phyloP scores from a whole-genome alignment of 768 basidiomycete species.

The Tubosaeta sp. region DNA sequence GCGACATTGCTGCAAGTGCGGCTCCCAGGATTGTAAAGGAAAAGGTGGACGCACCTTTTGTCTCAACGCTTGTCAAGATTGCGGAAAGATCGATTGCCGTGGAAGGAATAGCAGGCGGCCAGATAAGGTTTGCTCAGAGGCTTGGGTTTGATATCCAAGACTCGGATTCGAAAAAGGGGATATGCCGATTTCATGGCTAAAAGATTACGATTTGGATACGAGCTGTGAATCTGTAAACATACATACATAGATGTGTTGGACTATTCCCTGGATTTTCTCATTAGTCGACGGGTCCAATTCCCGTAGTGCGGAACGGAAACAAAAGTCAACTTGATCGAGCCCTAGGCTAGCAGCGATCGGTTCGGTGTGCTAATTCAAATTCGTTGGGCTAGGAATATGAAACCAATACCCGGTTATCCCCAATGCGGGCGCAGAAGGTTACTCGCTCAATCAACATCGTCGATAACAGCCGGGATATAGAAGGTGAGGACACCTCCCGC shows the following conservation, averaged over 20 bases:
- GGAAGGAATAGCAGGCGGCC: constrained; percentile 76
- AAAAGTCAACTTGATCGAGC: background rate
- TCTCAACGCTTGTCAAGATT: constrained; percentile 73
- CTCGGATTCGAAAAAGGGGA: background rate
- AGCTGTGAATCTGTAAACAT: constrained; percentile 11
- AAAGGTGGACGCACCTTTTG: constrained; percentile 77
- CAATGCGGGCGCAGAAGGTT: background rate
- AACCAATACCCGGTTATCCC: background rate
- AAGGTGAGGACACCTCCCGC: constrained; percentile 85
- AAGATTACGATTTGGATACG: background rate
- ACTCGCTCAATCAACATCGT: constrained; percentile 39
- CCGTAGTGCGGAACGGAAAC: background rate
- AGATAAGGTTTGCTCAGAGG: constrained; percentile 67
- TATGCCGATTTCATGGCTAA: background rate
- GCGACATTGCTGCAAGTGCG: constrained; percentile 82
- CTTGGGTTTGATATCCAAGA: constrained; percentile 39
- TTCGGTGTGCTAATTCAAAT: background rate
- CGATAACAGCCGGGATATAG: constrained; percentile 77
- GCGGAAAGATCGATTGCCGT: constrained; percentile 74
- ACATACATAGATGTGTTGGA: constrained; percentile 5
- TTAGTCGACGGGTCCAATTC: background rate
- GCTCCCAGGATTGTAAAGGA: constrained; percentile 76
- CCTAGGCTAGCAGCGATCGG: background rate
- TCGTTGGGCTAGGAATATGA: background rate
- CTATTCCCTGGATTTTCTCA: constrained; percentile 2